These are phyloP conservation scores for Rhodotorula graminis DNA, from an alignment of 768 basidiomycete genomes.

Conservation along the genomic window DNA sequence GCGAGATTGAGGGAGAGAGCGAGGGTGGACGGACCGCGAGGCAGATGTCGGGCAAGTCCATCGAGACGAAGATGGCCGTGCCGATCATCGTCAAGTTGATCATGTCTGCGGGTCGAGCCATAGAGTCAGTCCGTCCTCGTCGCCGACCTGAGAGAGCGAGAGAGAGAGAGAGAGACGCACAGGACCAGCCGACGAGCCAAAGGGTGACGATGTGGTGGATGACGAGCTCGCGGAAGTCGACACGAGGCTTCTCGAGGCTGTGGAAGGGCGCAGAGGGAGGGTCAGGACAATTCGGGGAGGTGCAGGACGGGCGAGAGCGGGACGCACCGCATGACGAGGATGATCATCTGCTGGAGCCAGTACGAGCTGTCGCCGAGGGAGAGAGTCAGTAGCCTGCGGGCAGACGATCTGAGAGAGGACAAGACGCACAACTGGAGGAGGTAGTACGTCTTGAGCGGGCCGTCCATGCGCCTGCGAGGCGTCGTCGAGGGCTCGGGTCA, in stretches of 20 bases:
- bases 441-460: slow-evolving; percentile 83
- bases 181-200: slow-evolving; percentile 79
- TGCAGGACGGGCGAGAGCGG: too few relatives aligned
- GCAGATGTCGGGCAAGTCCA: slow-evolving; percentile 90
- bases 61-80: slow-evolving; percentile 85
- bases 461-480: slow-evolving; percentile 69
- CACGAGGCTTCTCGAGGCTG: slow-evolving; percentile 82
- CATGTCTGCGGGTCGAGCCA: slow-evolving; percentile 47
- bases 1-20: neutral
- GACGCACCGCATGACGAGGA: slow-evolving; percentile 61
- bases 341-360: slow-evolving; percentile 89
- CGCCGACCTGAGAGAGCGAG: neutral
- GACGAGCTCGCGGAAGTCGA: slow-evolving; percentile 81
- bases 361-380: slow-evolving; percentile 53
- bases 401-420: neutral
- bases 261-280: too few relatives aligned
- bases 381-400: too few relatives aligned
- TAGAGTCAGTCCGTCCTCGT: too few relatives aligned
- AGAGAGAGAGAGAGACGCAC: slow-evolving; percentile 40
- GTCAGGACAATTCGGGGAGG: neutral
- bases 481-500: neutral
- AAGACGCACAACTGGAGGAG: slow-evolving; percentile 64
- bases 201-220: slow-evolving; percentile 89
- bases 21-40: slow-evolving; percentile 59
- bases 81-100: slow-evolving; percentile 80